Evolutionary conservation across 345 rosid genomes (phyloP), one percentile per base, ranked within the genome.

Genomic region (Angophora floribunda): DNA sequence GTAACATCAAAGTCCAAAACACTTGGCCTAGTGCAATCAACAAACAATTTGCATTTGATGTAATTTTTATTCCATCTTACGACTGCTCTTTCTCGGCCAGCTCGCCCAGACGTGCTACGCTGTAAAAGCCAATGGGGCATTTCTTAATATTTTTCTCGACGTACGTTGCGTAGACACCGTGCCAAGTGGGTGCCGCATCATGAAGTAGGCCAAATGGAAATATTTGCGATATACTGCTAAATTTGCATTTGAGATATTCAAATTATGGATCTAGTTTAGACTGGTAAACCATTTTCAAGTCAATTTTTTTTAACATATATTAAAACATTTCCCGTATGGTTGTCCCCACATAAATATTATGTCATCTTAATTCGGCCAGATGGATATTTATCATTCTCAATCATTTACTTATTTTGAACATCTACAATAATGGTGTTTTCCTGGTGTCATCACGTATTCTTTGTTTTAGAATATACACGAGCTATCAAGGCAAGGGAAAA

Each of bases 81-180:
- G 17, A n/a, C 5, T 63, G 19, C 75, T 36, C 41, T 36, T 2
- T 2, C 41, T 36, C 41, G 41, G 41, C 41, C 41, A 36, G 41
- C 41, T 36, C 41, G 41, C 3, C 41, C 41, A 36, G 5, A 63
- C 36, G 21, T n/a, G 75, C 15, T 3, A 59, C 7, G 5, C 41
- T 6, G 5, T 13, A 63, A n/a, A 36, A 63, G 75, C 47, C 47
- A 75, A 75, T 19, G 7, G 9, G 26, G 26, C 47, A 36, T 36
- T 19, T 75, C 19, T 9, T 36, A 70, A 17, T 36, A 16, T 36
- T 36, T 6, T 28, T 9, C 9, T 1, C 0, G 12, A 16, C 1
- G 12, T 70, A 70, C 7, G 13, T 36, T 36, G 7, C 7, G 14
- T 75, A 0, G 13, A 75, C 49, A 11, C 49, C 26, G 15, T 21